Evolutionary conservation across 1,284 basidiomycete species (phyloP), one percentile per base, ranked within the genome.

Genomic region (Melanopsichium pennsylvanicum): DNA sequence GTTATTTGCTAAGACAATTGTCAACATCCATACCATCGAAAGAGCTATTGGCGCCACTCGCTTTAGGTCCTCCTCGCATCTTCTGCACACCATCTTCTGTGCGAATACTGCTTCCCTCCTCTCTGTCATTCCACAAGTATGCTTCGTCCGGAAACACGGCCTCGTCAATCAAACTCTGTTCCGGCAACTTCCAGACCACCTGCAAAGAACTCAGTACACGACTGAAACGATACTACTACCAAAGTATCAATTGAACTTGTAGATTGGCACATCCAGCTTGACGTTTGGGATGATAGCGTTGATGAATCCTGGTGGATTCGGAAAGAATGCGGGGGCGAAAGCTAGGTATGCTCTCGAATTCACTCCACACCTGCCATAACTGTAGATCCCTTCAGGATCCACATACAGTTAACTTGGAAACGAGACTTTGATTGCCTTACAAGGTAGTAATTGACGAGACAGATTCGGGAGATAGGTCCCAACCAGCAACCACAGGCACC

Each of bases 211-310:
- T 4, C 18, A 31, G 22, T 63, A 63, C 13, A 48, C 46, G 13
- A 42, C 11, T 8, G 47, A 25, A 1, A 36, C 54, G 15, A 58
- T 55, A 3, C 13, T n/a, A 16, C 58, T 25, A 4, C 60, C 60
- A 45, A 63, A 63, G 41, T 43, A 54, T 55, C 60, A 63, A 25
- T 63, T 63, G 35, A 63, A 63, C 11, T 34, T 25, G 10, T 63
- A 63, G 15, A 55, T 63, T 13, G 60, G 60, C 3, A 55, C 42
- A 21, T 58, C 43, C n/a, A 54, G n/a, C 0, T 35, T 25, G 15
- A 63, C 41, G 4, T 21, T 27, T 4, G 59, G 52, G 23, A 57
- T 62, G 54, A 63, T 63, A 2, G 60, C 60, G 21, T 66, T 59
- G 39, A 59, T 40, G 26, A 66, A 66, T 2, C 61, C 61, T 8